Conservation (phyloP, 352 stramenopile species). For the Halophytophthora batemanensis region DNA sequence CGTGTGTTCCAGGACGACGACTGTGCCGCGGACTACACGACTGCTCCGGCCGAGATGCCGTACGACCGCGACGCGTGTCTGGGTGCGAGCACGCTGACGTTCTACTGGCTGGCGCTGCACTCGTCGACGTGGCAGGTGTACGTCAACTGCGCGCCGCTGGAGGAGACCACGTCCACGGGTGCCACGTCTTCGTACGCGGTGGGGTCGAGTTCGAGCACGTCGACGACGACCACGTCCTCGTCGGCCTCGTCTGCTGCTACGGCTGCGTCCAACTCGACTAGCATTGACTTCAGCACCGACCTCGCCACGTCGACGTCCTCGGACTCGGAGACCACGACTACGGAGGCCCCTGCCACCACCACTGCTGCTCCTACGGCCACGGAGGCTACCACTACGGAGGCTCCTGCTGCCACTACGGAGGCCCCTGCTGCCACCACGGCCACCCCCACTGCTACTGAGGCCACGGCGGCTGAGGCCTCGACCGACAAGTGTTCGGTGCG, state of each 20-base stretch:
- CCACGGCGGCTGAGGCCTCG: constrained; percentile 1
- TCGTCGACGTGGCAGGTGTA: constrained; percentile 23
- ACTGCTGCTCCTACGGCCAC: neutral
- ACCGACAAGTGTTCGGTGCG: constrained; percentile 5
- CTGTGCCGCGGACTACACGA: constrained; percentile 19
- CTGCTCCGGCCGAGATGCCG: constrained; percentile 11
- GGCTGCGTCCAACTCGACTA: no score
- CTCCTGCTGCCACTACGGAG: no score
- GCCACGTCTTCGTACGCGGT: constrained; percentile 5
- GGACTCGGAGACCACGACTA: neutral
- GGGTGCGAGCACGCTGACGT: constrained; percentile 12
- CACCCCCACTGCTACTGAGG: neutral
- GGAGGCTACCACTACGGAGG: neutral
- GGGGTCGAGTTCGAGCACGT: neutral
- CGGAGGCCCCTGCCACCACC: neutral
- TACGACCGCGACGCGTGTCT: constrained; percentile 16
- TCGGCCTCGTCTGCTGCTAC: neutral
- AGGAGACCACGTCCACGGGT: constrained; percentile 2
- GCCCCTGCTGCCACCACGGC: no score
- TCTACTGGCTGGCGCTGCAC: constrained; percentile 27
- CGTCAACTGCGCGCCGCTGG: constrained; percentile 11
- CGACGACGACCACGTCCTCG: constrained; percentile 2
- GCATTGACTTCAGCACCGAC: no score
- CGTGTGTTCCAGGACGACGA: constrained; percentile 26
- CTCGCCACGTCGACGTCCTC: no score